phyloP scores from a whole-genome alignment of 352 stramenopile genomes.

The Phytophthora sansomeana region DNA sequence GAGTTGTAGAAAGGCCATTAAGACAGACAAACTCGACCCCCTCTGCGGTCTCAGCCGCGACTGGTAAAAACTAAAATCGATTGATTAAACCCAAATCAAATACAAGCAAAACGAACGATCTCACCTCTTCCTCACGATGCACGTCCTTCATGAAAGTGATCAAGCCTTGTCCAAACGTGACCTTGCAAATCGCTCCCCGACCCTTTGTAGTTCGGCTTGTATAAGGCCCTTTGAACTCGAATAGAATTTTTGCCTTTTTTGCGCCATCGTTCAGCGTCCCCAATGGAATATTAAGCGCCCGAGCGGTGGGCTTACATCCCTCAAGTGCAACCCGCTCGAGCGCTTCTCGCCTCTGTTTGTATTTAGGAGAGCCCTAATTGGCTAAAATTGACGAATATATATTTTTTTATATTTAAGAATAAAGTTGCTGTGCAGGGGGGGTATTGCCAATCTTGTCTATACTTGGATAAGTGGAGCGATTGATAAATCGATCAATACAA shows the following conservation, averaged over 20 bases:
- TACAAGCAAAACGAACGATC: slow-evolving; percentile 8
- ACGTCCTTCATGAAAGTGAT: too few relatives aligned
- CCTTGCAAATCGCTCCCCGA: neutral
- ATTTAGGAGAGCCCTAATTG: neutral
- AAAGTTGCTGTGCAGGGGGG: too few relatives aligned
- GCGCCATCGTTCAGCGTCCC: neutral
- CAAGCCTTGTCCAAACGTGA: slow-evolving; percentile 6
- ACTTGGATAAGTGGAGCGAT: too few relatives aligned
- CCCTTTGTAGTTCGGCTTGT: slow-evolving; percentile 1
- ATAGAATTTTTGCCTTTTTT: neutral
- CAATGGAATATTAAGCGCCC: neutral
- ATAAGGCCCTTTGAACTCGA: neutral
- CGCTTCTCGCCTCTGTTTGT: neutral
- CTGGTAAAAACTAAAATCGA: slow-evolving; percentile 4
- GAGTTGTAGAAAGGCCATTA: too few relatives aligned
- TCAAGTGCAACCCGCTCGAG: neutral
- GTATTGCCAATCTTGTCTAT: too few relatives aligned
- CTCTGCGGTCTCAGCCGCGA: too few relatives aligned
- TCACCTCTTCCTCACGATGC: too few relatives aligned
- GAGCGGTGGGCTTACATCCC: neutral
- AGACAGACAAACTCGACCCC: too few relatives aligned
- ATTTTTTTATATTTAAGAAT: neutral
- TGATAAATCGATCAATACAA: too few relatives aligned
- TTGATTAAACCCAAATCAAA: too few relatives aligned
- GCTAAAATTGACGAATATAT: neutral